Percentiles rank a stretch among this genome's conserved stretches.
Evolutionary conservation across 2,329 filamentous ascomycete species (phyloP).

Genomic region (Penicillium sp.): DNA sequence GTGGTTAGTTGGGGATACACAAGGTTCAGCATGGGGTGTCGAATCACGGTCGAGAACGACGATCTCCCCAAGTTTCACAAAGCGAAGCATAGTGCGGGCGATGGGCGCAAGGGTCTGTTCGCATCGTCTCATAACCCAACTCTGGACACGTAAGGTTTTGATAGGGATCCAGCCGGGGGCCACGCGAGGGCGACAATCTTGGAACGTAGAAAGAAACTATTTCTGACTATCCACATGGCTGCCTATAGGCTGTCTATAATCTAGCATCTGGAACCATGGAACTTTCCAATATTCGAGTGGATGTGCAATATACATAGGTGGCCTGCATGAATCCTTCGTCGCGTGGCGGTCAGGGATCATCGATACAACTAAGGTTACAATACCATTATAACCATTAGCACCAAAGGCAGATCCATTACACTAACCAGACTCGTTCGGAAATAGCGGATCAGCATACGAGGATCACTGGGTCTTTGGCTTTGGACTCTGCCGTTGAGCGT

Average conservation of each 20-base stretch:
- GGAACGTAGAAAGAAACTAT: neutral
- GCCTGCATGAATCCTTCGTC: constrained; percentile 20
- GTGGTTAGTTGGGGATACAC: neutral
- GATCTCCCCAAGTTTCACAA: neutral
- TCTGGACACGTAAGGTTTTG: neutral
- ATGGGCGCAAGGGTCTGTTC: neutral
- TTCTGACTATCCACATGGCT: neutral
- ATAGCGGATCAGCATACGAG: constrained; percentile 4
- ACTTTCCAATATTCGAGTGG: neutral
- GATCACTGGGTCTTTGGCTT: constrained; percentile 11
- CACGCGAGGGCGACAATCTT: no score
- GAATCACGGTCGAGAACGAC: neutral
- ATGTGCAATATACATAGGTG: neutral
- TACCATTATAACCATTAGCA: constrained; percentile 1
- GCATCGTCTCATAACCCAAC: neutral
- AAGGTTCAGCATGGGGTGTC: neutral
- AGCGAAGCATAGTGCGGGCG: neutral
- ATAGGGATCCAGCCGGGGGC: neutral
- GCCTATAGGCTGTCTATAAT: neutral
- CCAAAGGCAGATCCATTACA: neutral
- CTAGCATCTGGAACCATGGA: neutral
- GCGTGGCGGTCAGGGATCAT: constrained; percentile 32
- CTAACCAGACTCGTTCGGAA: neutral
- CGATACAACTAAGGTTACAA: constrained; percentile 2
- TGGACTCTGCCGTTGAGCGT: constrained; percentile 8